Evolutionary conservation across 73 alveolate genomes (phyloP), one percentile per base, ranked within the genome.

Genomic region (Blepharisma japonicum): DNA sequence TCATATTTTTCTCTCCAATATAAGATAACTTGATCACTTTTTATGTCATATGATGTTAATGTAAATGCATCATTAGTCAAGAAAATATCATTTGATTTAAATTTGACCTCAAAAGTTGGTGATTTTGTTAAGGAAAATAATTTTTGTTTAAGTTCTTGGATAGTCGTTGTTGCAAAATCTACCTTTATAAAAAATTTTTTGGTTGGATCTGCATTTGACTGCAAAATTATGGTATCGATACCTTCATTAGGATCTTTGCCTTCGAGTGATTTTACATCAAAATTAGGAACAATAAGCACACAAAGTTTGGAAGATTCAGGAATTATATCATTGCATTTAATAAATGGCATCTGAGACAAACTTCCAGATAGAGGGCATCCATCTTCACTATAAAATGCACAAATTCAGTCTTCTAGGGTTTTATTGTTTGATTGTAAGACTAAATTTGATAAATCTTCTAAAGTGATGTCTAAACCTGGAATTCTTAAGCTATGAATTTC

Each of bases 351-450:
- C 47, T 61, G 74, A 14, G 74, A 61, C 11, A 61, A 1, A 61
- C 50, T 61, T 61, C 46, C 74, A 20, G 74, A 14, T 8, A 61
- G 39, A 20, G 74, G 74, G 11, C 49, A 14, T 61, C 74, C 74
- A 2, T 61, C 74, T 61, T 61, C 74, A 2, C 47, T 14, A 39
- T 61, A 61, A 61, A 61, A 61, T 25, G 74, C 74, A 5, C 74
- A 61, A 25, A 61, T 39, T 48, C 74, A 61, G 38, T 61, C 74
- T 2, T n/a, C 38, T 20, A 2, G 18, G 14, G 2, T 9, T 18
- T 14, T 8, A 61, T 61, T 61, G 0, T 61, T 39, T 61, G 14
- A 14, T 20, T 20, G 38, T 3, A 61, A n/a, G 2, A 61, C 23
- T 14, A 61, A 9, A 18, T 14, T 39, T 25, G 74, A 61, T 8